A percentile compares a stretch with the other conserved stretches of the same genome.
These are phyloP conservation scores for Linderina pennispora DNA, from an alignment of 192 early-diverging fungal species.

Conservation along the genomic window DNA sequence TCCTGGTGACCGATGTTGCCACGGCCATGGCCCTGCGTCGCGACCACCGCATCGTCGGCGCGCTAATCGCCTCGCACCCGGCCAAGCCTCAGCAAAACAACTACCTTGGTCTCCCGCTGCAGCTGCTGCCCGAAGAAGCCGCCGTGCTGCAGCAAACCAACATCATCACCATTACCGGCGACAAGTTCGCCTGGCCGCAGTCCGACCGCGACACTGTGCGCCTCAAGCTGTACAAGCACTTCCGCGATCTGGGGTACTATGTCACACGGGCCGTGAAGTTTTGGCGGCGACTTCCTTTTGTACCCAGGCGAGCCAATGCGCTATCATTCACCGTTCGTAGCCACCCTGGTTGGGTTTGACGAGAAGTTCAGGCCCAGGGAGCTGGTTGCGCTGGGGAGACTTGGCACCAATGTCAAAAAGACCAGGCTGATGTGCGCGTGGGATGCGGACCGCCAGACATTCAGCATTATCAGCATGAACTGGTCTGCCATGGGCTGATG, in stretches of 20 bases:
- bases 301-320: constrained; percentile 72
- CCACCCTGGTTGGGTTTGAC: constrained; percentile 35
- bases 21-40: constrained; percentile 47
- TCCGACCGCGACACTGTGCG: constrained; percentile 24
- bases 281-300: constrained; percentile 79
- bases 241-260: constrained; percentile 61
- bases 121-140: constrained; percentile 69
- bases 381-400: constrained; percentile 51
- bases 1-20: constrained; percentile 15
- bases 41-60: constrained; percentile 57
- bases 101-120: constrained; percentile 66
- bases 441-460: constrained; percentile 4
- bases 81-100: constrained; percentile 69
- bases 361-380: constrained; percentile 45
- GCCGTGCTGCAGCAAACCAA: constrained; percentile 40
- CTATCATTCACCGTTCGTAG: constrained; percentile 64
- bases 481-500: constrained; percentile 31
- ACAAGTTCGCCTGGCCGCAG: constrained; percentile 37
- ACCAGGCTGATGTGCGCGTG: constrained; percentile 53
- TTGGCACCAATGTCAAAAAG: constrained; percentile 74
- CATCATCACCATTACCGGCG: constrained; percentile 12
- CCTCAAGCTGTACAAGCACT: constrained; percentile 52
- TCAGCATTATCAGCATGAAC: constrained; percentile 27
- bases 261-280: constrained; percentile 73
- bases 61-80: constrained; percentile 62